phyloP scores from a whole-genome alignment of 2,329 filamentous ascomycete species.

The Incumbomyces lentus region DNA sequence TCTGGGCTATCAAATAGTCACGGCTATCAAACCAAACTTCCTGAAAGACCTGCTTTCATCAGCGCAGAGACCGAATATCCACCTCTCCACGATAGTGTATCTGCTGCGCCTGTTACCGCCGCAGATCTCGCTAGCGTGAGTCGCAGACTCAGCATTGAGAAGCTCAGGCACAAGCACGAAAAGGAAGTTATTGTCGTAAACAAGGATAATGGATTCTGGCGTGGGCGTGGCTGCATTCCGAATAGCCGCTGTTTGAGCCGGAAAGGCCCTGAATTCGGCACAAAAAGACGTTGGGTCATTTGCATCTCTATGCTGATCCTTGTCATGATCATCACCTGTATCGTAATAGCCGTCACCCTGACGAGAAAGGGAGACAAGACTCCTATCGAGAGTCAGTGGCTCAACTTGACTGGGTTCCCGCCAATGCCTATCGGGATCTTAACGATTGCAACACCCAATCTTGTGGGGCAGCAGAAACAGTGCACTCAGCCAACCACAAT shows the following conservation, averaged over 20 bases:
- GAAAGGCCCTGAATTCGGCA: constrained; percentile 52
- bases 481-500: constrained; percentile 64
- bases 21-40: neutral
- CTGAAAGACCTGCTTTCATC: constrained; percentile 5
- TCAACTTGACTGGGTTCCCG: constrained; percentile 78
- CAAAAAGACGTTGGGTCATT: constrained; percentile 47
- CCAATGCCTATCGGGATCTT: constrained; percentile 75
- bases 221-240: constrained; percentile 54
- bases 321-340: constrained; percentile 29
- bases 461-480: constrained; percentile 50
- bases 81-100: constrained; percentile 22
- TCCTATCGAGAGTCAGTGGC: constrained; percentile 50
- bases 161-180: constrained; percentile 48
- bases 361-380: constrained; percentile 35
- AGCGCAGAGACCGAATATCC: constrained; percentile 18
- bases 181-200: constrained; percentile 54
- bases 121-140: constrained; percentile 18
- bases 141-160: constrained; percentile 43
- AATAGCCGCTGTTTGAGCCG: constrained; percentile 56
- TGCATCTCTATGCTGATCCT: constrained; percentile 47
- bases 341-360: constrained; percentile 49
- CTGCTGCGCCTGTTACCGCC: constrained; percentile 19
- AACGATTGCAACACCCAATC: constrained; percentile 65
- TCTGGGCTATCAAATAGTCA: neutral
- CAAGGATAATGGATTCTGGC: constrained; percentile 53